Evolutionary conservation across 805 yeast genomes (phyloP), one percentile per base, ranked within the genome.

Genomic region (Clavispora santaluciae): DNA sequence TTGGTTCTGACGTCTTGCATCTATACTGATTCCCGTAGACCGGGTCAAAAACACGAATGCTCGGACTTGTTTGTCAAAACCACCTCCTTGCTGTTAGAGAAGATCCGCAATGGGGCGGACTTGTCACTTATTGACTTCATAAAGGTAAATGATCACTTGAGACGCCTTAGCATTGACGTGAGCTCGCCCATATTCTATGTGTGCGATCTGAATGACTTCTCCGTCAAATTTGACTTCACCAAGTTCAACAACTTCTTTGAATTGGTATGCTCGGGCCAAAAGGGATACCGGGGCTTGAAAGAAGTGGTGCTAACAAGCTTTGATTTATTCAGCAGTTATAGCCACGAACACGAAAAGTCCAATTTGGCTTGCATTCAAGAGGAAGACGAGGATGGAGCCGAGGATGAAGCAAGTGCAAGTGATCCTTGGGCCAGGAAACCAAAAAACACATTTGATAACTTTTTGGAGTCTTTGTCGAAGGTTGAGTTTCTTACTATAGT

Each of bases 41-140:
- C 35, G 22, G 38, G 35, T 23, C 40, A 49, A 30, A 44, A 43
- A 33, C 39, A 46, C 9, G 43, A 45, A 35, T 39, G 42, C 7
- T 45, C 66, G 21, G 60, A 57, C 1, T 63, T 76, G 35, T 78
- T 78, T 46, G 57, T 57, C 35, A 55, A 64, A 22, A 74, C 75
- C 1, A 49, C 53, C 7, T 45, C 50, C 6, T 54, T 79, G 13
- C 57, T 61, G 34, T 55, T 79, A 24, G 42, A 59, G 9, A 58
- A 66, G 22, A 54, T 78, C 13, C 58, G 58, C 22, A 64, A 73
- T 22, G 69, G 69, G 22, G 64, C 58, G 24, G 82, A 77, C 47
- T 60, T 79, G 26, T 64, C 79, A 4, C 46, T 76, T 22, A 71
- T 75, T 36, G 78, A 73, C 50, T 75, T 76, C 47, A 48, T 68